A percentile compares a stretch with the other conserved stretches of the same genome.
Conservation (phyloP, 352 stramenopile species). For the Phytophthora agathidicida region DNA sequence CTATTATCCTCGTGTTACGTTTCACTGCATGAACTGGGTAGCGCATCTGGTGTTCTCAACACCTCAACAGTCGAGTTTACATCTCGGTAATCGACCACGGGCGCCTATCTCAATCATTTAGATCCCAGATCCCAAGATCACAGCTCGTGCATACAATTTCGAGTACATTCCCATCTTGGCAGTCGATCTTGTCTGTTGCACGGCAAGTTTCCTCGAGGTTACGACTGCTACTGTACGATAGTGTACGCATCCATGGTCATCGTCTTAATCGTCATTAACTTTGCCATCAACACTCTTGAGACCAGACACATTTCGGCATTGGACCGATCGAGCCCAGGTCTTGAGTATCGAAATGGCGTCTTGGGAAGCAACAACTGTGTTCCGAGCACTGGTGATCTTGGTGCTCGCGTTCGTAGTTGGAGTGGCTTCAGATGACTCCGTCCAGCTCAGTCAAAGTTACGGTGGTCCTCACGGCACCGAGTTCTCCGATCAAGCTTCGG, state of each 20-base stretch:
- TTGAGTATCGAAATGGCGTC: slow-evolving; percentile 5
- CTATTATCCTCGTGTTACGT: too few species aligned
- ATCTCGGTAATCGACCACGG: slow-evolving; percentile 27
- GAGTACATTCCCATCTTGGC: slow-evolving; percentile 16
- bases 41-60: too few species aligned
- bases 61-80: neutral
- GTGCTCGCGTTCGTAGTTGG: neutral
- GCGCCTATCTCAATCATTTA: slow-evolving; percentile 25
- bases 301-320: slow-evolving; percentile 3
- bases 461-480: slow-evolving; percentile 21
- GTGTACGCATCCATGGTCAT: neutral
- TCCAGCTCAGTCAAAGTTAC: slow-evolving; percentile 26
- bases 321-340: neutral
- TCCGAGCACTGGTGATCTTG: neutral
- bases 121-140: slow-evolving; percentile 24
- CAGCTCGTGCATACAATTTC: neutral
- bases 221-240: slow-evolving; percentile 10
- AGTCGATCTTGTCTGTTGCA: slow-evolving; percentile 8
- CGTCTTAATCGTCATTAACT: neutral
- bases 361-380: neutral
- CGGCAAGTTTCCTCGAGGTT: slow-evolving; percentile 2
- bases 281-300: slow-evolving; percentile 13
- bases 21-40: too few species aligned
- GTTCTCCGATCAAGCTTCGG: slow-evolving; percentile 27
- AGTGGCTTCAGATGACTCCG: slow-evolving; percentile 11